Evolutionary conservation across 2,329 filamentous ascomycete species (phyloP).

Genomic region (Colletotrichum sojae): DNA sequence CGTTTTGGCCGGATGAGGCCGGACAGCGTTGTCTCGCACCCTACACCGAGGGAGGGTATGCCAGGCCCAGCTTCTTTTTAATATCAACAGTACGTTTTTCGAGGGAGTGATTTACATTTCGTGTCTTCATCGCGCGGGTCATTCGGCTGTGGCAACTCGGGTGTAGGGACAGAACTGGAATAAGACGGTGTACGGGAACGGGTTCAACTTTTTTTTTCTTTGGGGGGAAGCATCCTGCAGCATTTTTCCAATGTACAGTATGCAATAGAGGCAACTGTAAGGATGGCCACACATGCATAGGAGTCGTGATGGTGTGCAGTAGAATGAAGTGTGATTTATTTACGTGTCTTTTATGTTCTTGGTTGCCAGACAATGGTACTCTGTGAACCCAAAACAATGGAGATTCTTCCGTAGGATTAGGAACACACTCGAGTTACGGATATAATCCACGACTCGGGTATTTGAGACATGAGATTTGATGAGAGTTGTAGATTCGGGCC

Average conservation of each 20-base stretch:
- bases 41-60: constrained; percentile 36
- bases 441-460: too few relatives aligned
- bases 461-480: too few relatives aligned
- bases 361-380: too few relatives aligned
- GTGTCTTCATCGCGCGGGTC: constrained; percentile 40
- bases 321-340: not conserved
- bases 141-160: constrained; percentile 38
- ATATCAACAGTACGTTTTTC: constrained; percentile 40
- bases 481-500: not conserved
- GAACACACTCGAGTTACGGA: too few relatives aligned
- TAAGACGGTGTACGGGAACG: constrained; percentile 40
- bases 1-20: constrained; percentile 34
- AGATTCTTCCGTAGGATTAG: too few relatives aligned
- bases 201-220: constrained; percentile 31
- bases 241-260: constrained; percentile 42
- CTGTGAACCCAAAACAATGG: too few relatives aligned
- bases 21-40: constrained; percentile 34
- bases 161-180: constrained; percentile 40
- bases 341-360: not conserved
- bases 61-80: constrained; percentile 37
- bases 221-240: constrained; percentile 39
- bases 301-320: not conserved
- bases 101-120: constrained; percentile 35
- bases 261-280: constrained; percentile 41
- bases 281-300: not conserved